Base-by-base conservation (phyloP, 1,139 yeast species). In the Protomyces lactucae-debilis region DNA sequence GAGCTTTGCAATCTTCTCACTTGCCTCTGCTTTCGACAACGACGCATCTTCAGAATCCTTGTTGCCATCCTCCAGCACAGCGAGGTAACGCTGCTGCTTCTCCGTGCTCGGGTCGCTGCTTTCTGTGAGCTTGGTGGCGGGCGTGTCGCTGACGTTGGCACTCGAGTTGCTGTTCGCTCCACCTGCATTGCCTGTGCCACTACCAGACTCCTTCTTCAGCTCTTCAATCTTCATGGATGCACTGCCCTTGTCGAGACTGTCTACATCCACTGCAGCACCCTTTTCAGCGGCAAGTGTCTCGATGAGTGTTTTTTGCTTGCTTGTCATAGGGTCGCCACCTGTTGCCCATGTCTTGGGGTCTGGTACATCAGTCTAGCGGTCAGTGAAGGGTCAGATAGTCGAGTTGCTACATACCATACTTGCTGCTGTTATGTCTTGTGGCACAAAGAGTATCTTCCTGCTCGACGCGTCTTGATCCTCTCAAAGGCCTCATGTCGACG, bases 331-430 rank as follows among this genome's bases (percentile, higher is more conserved):
- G 35, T 60, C 64, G 39, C 59, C 59, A 14, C 64, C 64, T 21
- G 64, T 60, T 9, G 64, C 59, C 64, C 64, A 60, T 32, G 64
- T 60, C 55, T 54, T 54, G 3, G 64, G 64, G 37, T 60, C 64
- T 40, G 37, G 28, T 23, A 45, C 48, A 4, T 14, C 48, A 12
- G 54, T 51, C 51, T 32, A 6, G 21, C 23, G 14, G 12, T 48
- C 9, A 53, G 21, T 40, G 10, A 28, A 28, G 32, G 2, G 32
- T 9, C 8, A 4, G 32, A 3, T 5, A 4, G 32, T 28, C 8
- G 32, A 28, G 8, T 3, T 28, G 32, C 8, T 28, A 6, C 32
- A 28, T 28, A 28, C 32, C 32, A 28, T 28, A 3, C 32, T 28
- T 28, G 32, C 32, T 28, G 5, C 32, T 28, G 32, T 28, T 28